Evolutionary conservation across 345 rosid species (phyloP), one percentile per base, ranked within the genome.

Genomic region (Euphorbia tirucalli): DNA sequence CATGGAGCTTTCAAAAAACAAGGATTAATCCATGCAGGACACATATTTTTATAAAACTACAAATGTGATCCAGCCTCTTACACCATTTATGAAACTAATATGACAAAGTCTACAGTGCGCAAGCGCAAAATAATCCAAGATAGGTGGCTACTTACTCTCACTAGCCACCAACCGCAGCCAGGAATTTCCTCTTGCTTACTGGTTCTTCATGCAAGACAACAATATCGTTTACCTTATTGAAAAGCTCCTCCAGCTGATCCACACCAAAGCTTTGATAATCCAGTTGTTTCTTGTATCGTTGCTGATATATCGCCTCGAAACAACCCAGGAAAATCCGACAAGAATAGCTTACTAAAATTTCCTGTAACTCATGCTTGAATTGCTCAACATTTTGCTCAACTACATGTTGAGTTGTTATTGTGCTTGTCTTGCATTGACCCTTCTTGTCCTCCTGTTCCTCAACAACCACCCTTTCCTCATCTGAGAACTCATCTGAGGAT

Each of bases 341-440:
- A 64, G 91, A 85, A 74, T 93, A 93, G 81, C 99, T 86, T 71
- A 93, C 98, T 16, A 96, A 72, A 79, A 89, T 91, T 69, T 93
- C 96, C 78, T 90, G 96, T 74, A 96, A 78, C 84, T 96, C 96
- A 13, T 71, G 71, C 82, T 89, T 93, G 82, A 93, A 93, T 72
- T 87, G 90, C 77, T 84, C 87, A 3, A 96, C 73, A 69, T 71
- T 68, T 50, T 54, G 68, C 55, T 73, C 74, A 65, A 68, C 75
- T 28, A 79, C 82, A 67, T 69, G 72, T 68, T 58, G 76, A 69
- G 75, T 72, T 15, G 73, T 74, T 28, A 65, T 71, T 19, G 72
- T 61, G 32, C 48, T 60, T 11, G 74, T n/a, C 74, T 75, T 73
- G 50, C 73, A 82, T 75, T 60, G 82, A 68, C 59, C 68, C 50